Percentiles rank a stretch among this genome's conserved stretches.
phyloP scores from a whole-genome alignment of 257 asterid species.

The Petrea volubilis region DNA sequence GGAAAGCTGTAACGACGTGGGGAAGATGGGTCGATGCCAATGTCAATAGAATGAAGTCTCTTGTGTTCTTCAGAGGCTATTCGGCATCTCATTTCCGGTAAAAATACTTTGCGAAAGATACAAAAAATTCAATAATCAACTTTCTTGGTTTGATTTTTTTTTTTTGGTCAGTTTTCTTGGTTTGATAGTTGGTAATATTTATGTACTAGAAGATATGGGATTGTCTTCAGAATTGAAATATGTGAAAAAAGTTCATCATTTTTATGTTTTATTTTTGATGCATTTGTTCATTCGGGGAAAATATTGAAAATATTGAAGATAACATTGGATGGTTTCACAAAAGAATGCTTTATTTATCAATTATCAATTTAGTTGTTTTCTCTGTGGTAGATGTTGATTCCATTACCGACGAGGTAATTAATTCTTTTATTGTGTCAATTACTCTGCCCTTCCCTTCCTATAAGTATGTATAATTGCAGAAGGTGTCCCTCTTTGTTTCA shows the following conservation, averaged over 20 bases:
- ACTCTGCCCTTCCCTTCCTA: no score
- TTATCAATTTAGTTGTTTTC: no score
- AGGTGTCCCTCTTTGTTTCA: no score
- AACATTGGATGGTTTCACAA: no score
- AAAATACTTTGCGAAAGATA: background rate
- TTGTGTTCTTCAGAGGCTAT: conserved; percentile 65
- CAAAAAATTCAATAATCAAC: background rate
- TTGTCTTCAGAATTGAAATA: background rate
- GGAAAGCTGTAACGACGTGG: conserved; percentile 71
- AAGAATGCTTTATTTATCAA: background rate
- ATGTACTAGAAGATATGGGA: background rate
- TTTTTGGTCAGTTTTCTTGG: background rate
- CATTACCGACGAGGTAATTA: no score
- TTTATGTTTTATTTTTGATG: no score
- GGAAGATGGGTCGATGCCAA: conserved; percentile 74
- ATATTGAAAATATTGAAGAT: background rate
- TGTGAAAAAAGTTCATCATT: background rate
- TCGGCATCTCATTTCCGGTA: conserved; percentile 81
- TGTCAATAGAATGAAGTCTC: conserved; percentile 49
- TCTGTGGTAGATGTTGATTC: no score
- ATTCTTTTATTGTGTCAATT: no score
- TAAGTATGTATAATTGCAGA: no score
- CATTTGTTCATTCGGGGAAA: no score
- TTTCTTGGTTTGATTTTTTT: background rate
- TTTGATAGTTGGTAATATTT: background rate